Conservation (phyloP, 1,284 basidiomycete genomes). For the Neolentinus lepideus region DNA sequence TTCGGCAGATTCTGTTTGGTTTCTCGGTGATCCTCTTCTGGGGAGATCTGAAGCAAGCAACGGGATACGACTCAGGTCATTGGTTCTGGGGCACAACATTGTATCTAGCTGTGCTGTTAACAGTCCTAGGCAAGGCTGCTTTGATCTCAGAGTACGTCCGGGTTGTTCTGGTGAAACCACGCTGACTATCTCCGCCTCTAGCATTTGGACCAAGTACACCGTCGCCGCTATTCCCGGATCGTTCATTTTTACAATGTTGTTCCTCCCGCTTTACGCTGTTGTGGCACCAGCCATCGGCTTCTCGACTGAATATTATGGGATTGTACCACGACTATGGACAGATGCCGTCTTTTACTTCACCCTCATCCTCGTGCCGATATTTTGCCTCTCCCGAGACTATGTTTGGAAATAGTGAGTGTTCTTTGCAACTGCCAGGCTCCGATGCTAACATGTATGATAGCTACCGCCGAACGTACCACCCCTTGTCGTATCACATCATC, state of each 20-base stretch:
- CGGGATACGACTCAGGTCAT: constrained; percentile 83
- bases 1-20: constrained; percentile 68
- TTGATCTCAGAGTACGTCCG: constrained; percentile 90
- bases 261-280: constrained; percentile 86
- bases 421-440: constrained; percentile 1
- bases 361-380: constrained; percentile 80
- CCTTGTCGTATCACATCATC: constrained; percentile 92
- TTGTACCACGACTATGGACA: constrained; percentile 86
- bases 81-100: constrained; percentile 99
- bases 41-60: constrained; percentile 78
- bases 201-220: constrained; percentile 99
- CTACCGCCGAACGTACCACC: constrained; percentile 87
- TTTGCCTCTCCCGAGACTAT: constrained; percentile 89
- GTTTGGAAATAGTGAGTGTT: constrained; percentile 90
- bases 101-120: constrained; percentile 89
- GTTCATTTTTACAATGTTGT: constrained; percentile 90
- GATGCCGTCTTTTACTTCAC: constrained; percentile 87
- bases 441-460: constrained; percentile 29
- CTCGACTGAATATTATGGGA: constrained; percentile 84
- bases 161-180: too few relatives aligned
- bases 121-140: constrained; percentile 96
- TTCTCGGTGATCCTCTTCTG: constrained; percentile 91
- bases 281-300: constrained; percentile 86
- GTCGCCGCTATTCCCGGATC: constrained; percentile 97
- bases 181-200: constrained; percentile 22